These are phyloP conservation scores for Penicillium palitans DNA, from an alignment of 2,329 filamentous ascomycete species.

Conservation along the genomic window DNA sequence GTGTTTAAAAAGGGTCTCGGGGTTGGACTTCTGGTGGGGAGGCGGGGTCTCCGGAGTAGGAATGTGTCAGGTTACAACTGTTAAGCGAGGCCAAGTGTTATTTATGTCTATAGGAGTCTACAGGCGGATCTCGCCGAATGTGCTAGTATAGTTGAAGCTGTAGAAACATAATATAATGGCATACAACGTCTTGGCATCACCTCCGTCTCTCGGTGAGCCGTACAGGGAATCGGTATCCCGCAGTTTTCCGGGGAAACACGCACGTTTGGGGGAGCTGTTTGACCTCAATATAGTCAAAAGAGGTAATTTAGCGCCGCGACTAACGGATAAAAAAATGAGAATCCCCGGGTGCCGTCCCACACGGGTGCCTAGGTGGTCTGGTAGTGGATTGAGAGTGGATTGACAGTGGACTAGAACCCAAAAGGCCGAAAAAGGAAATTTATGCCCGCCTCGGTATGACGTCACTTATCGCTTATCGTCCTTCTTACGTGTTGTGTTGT, in stretches of 20 bases:
- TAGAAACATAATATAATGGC: background rate
- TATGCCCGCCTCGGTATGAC: background rate
- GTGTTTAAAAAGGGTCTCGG: constrained; percentile 1
- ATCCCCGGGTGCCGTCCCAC: background rate
- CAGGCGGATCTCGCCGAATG: background rate
- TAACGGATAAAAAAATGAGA: background rate
- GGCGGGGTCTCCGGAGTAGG: constrained; percentile 23
- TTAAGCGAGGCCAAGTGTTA: constrained; percentile 3
- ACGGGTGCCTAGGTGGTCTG: background rate
- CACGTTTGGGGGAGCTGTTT: background rate
- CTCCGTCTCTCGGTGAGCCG: constrained; percentile 19
- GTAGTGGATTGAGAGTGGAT: background rate
- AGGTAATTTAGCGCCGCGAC: background rate
- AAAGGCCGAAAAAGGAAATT: constrained; percentile 1
- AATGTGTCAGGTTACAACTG: background rate
- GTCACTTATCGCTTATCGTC: background rate
- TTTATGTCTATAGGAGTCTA: background rate
- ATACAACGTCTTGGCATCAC: constrained; percentile 11
- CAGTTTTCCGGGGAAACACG: constrained; percentile 13
- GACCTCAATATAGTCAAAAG: background rate
- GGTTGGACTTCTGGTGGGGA: constrained; percentile 19
- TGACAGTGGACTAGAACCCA: background rate
- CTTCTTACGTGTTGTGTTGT: background rate
- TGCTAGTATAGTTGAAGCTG: background rate
- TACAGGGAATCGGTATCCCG: constrained; percentile 26